phyloP scores from a whole-genome alignment of 371 early-diverging fungal species.

The Blastocladiella emersonii region DNA sequence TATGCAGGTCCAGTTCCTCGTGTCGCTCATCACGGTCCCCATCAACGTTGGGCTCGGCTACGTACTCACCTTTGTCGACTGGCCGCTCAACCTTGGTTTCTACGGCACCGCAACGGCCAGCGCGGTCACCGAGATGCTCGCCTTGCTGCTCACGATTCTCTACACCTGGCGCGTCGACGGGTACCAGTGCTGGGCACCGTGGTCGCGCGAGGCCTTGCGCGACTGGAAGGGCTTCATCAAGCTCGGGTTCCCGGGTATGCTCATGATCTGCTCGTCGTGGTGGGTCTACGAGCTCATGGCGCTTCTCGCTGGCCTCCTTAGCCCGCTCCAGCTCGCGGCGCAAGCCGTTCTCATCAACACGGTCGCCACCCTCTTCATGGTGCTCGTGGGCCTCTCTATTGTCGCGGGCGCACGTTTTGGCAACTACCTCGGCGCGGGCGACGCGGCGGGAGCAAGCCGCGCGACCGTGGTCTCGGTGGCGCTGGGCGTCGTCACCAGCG shows the following conservation, averaged over 20 bases:
- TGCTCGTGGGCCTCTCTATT: constrained; percentile 40
- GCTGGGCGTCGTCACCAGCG: constrained; percentile 24
- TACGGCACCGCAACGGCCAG: constrained; percentile 79
- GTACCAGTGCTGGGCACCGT: constrained; percentile 67
- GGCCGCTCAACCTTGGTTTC: constrained; percentile 47
- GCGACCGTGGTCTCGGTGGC: constrained; percentile 29
- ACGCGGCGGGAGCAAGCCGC: constrained; percentile 24
- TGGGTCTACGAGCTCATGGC: constrained; percentile 45
- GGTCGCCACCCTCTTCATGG: constrained; percentile 47
- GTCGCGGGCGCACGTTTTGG: constrained; percentile 69
- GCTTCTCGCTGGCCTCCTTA: constrained; percentile 59
- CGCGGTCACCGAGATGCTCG: constrained; percentile 59
- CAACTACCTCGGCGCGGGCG: constrained; percentile 42
- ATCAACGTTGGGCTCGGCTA: constrained; percentile 60
- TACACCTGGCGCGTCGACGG: constrained; percentile 60
- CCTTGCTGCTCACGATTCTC: constrained; percentile 36
- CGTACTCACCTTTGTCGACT: constrained; percentile 46
- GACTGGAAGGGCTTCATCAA: constrained; percentile 51
- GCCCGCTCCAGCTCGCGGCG: constrained; percentile 63
- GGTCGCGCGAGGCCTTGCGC: constrained; percentile 50
- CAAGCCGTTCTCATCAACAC: constrained; percentile 69
- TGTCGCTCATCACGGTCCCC: constrained; percentile 53
- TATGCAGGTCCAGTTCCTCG: constrained; percentile 63
- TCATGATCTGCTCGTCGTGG: constrained; percentile 63
- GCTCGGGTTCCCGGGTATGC: constrained; percentile 52